These are phyloP conservation scores for Solanum ahanhuiri DNA, from an alignment of 257 asterid genomes.

Conservation along the genomic window DNA sequence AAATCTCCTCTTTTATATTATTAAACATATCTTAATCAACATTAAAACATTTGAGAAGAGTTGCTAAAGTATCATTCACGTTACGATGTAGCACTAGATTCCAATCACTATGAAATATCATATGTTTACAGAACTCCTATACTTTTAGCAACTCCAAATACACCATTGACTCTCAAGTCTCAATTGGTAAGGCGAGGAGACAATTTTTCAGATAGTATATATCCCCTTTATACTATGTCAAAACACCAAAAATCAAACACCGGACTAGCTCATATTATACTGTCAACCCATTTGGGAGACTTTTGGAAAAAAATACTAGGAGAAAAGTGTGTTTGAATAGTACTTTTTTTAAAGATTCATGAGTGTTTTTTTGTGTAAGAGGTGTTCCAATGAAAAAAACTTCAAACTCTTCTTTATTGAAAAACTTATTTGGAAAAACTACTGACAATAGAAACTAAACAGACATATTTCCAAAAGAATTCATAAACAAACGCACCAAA, in stretches of 20 bases:
- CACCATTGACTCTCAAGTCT: not conserved
- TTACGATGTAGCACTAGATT: not conserved
- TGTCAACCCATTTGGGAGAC: not conserved
- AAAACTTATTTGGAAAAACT: not conserved
- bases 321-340: not conserved
- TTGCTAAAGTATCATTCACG: not conserved
- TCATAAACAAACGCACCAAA: not conserved
- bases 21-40: not conserved
- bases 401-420: not conserved
- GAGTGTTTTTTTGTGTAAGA: not conserved
- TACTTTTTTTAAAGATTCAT: not conserved
- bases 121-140: not conserved
- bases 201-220: not conserved
- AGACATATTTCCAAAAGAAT: not conserved
- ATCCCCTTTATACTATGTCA: not conserved
- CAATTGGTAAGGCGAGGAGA: not conserved
- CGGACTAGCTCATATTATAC: not conserved
- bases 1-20: not conserved
- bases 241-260: not conserved
- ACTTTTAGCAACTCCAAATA: not conserved
- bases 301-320: not conserved
- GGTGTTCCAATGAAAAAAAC: not conserved
- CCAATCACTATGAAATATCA: not conserved
- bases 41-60: not conserved
- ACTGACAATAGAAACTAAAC: not conserved